These are phyloP conservation scores for Colletotrichum tropicicola DNA, from an alignment of 2,329 filamentous ascomycete species.

Conservation along the genomic window DNA sequence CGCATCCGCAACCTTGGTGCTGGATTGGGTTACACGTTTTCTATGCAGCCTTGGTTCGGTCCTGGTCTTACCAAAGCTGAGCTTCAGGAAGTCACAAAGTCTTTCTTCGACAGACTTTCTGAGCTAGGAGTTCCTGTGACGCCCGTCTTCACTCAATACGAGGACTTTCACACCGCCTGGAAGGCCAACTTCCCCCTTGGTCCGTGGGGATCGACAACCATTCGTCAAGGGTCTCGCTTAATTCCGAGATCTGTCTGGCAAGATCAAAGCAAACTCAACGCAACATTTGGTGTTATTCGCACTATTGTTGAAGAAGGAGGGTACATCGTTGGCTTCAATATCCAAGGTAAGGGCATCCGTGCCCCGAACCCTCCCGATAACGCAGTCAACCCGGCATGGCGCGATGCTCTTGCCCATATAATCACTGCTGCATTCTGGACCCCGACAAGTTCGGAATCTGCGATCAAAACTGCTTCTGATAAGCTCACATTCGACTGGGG, in stretches of 20 bases:
- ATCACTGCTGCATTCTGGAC: slow-evolving; percentile 34
- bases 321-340: slow-evolving; percentile 40
- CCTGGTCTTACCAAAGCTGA: background rate
- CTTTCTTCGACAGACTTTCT: background rate
- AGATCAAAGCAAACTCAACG: slow-evolving; percentile 35
- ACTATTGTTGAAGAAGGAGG: slow-evolving; percentile 35
- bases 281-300: slow-evolving; percentile 39
- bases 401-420: slow-evolving; percentile 45
- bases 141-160: background rate
- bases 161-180: slow-evolving; percentile 2
- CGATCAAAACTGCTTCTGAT: slow-evolving; percentile 31
- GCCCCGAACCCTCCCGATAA: slow-evolving; percentile 35
- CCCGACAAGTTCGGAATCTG: background rate
- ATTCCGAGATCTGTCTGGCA: slow-evolving; percentile 31
- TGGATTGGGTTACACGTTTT: background rate
- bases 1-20: background rate
- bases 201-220: slow-evolving; percentile 17
- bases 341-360: slow-evolving; percentile 32
- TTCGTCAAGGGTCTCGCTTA: slow-evolving; percentile 24
- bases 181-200: slow-evolving; percentile 25
- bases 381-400: slow-evolving; percentile 55
- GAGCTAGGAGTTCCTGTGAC: background rate
- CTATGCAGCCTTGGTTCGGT: background rate
- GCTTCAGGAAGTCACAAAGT: background rate
- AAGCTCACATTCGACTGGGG: slow-evolving; percentile 39